Evolutionary conservation across 2,329 filamentous ascomycete genomes (phyloP).

Genomic region (Sordariomycetes sp.): DNA sequence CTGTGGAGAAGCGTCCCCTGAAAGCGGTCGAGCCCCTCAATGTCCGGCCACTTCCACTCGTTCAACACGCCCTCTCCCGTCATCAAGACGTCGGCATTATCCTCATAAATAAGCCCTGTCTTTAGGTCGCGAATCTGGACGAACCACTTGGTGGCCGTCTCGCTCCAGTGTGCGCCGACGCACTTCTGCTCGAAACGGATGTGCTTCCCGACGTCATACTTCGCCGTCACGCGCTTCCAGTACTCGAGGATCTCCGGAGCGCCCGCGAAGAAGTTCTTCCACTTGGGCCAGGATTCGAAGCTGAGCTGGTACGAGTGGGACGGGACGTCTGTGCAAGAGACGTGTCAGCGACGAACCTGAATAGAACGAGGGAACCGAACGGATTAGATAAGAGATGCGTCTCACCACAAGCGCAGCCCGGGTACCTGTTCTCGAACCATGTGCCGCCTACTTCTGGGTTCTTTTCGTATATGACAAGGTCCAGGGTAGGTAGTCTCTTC

Average conservation of each 20-base stretch:
- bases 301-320: constrained; percentile 60
- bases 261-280: constrained; percentile 57
- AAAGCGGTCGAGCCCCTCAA: constrained; percentile 44
- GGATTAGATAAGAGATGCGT: neutral
- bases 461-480: constrained; percentile 58
- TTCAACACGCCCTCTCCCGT: constrained; percentile 58
- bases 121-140: constrained; percentile 30
- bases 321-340: constrained; percentile 49
- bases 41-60: constrained; percentile 50
- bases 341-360: too few species aligned
- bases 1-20: constrained; percentile 48
- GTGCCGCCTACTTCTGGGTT: constrained; percentile 50
- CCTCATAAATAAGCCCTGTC: constrained; percentile 24
- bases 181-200: constrained; percentile 24
- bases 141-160: constrained; percentile 8
- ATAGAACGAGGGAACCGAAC: too few species aligned
- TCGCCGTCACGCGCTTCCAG: constrained; percentile 22
- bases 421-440: constrained; percentile 48
- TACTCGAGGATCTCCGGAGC: constrained; percentile 58
- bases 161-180: constrained; percentile 17
- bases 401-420: constrained; percentile 35
- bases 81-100: constrained; percentile 49
- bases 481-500: constrained; percentile 53
- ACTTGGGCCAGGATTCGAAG: constrained; percentile 57
- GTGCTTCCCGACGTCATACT: constrained; percentile 10